Conservation (phyloP, 345 rosid genomes). For the Durio zibethinus region DNA sequence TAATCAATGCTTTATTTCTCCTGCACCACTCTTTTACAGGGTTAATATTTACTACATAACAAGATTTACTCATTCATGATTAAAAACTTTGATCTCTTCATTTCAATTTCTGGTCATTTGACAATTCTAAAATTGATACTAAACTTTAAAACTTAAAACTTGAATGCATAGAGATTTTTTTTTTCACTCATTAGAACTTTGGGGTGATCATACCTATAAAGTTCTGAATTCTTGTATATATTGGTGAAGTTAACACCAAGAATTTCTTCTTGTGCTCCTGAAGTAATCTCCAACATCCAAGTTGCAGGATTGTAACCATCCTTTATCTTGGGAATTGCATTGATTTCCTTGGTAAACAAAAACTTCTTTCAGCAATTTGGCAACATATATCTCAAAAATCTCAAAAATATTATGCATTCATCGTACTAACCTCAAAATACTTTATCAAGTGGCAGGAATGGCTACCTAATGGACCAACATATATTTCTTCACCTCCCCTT, state of each 20-base stretch:
- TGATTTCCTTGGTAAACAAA: slow-evolving; percentile 36
- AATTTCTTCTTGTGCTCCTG: slow-evolving; percentile 41
- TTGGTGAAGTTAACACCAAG: slow-evolving; percentile 40
- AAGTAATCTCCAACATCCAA: slow-evolving; percentile 69
- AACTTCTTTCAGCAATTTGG: not conserved
- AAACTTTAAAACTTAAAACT: not conserved
- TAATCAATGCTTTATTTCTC: slow-evolving; percentile 54
- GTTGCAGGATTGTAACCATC: slow-evolving; percentile 72
- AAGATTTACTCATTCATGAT: not conserved
- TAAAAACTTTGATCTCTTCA: not conserved
- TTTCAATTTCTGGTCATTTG: not conserved
- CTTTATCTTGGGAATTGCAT: slow-evolving; percentile 47
- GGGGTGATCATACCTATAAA: slow-evolving; percentile 34
- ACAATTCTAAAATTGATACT: not conserved
- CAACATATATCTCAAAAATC: not conserved
- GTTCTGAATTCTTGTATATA: slow-evolving; percentile 49
- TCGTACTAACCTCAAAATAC: slow-evolving; percentile 50
- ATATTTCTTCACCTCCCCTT: slow-evolving; percentile 57
- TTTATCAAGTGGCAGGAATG: slow-evolving; percentile 47
- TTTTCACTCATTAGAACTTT: not conserved
- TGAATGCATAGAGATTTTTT: not conserved
- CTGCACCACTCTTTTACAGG: slow-evolving; percentile 22
- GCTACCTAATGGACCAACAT: slow-evolving; percentile 56
- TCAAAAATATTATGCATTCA: not conserved
- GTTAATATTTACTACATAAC: not conserved